Evolutionary conservation across 2,329 filamentous ascomycete species (phyloP).

Genomic region (Fonsecaea nubica): DNA sequence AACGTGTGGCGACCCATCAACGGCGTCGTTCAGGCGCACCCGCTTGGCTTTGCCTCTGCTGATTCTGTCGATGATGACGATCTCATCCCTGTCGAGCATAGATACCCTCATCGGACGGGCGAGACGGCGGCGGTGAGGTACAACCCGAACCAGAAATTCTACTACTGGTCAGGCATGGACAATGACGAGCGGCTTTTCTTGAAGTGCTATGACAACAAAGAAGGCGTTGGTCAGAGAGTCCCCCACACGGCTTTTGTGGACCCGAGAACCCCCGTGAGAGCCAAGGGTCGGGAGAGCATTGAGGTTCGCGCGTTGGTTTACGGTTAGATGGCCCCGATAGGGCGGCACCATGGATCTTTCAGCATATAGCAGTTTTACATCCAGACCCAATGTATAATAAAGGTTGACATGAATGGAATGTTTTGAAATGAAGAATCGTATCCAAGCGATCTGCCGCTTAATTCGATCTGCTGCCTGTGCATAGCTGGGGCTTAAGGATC

Average conservation of each 20-base stretch:
- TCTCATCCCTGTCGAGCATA: constrained; percentile 73
- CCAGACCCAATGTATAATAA: neutral
- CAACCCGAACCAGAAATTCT: constrained; percentile 71
- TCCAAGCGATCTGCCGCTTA: too few relatives aligned
- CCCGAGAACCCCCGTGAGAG: constrained; percentile 71
- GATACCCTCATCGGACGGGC: constrained; percentile 73
- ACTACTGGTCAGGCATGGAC: constrained; percentile 80
- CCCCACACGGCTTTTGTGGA: constrained; percentile 83
- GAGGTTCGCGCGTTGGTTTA: constrained; percentile 88
- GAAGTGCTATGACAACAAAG: constrained; percentile 77
- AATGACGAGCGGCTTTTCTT: constrained; percentile 74
- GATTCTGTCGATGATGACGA: constrained; percentile 65
- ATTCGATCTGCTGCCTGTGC: too few relatives aligned
- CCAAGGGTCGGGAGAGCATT: constrained; percentile 81
- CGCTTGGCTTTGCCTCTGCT: constrained; percentile 65
- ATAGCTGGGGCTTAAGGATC: too few relatives aligned
- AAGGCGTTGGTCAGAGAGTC: constrained; percentile 52
- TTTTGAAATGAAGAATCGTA: neutral
- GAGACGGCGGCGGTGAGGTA: constrained; percentile 74
- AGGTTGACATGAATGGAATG: neutral
- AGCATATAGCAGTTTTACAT: constrained; percentile 3
- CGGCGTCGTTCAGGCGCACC: constrained; percentile 62
- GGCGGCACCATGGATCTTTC: neutral
- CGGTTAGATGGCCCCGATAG: constrained; percentile 53
- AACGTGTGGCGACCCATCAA: constrained; percentile 82